Evolutionary conservation across 192 early-diverging fungal genomes (phyloP), one percentile per base, ranked within the genome.

Genomic region (Coemansia sp.): DNA sequence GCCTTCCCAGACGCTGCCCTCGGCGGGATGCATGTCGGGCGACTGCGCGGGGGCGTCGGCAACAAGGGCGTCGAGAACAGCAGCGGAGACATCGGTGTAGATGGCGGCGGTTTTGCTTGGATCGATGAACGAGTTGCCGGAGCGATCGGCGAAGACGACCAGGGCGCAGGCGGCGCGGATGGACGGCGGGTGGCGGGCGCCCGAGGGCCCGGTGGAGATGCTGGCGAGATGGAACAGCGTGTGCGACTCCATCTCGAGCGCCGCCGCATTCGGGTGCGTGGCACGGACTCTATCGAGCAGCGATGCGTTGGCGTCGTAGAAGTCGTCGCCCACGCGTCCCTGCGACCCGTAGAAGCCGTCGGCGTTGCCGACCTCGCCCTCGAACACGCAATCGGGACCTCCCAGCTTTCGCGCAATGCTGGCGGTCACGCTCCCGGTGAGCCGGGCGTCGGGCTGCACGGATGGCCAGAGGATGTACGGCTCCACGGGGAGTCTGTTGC

Each of bases 331-430:
- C 3, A 69, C 64, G 6, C 95, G 85, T 0, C 92, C 95, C 78
- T 94, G 93, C 4, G 91, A 89, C 0, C 87, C 88, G 68, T 97
- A 97, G 78, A 97, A 97, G 7, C 90, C 90, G 65, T 93, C 92
- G 2, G 90, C 90, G 18, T 88, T 90, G 4, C 88, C 91, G 61
- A 93, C 91, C 42, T 90, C 43, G 0, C 95, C 93, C 1, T 64
- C 43, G 41, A 77, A 71, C 49, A 91, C 85, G 26, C 80, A 70
- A 6, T 73, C 64, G 10, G 67, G 18, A 8, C 9, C 62, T 13
- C 81, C 85, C 21, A 88, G 40, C 5, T 60, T 63, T 11, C 69
- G 18, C 9, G 47, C 60, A 8, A 91, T 51, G 39, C 75, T 40
- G 6, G 51, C 13, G 0, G 51, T 49, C 40, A 90, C 55, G 9